These are phyloP conservation scores for Globisporangium cederbergense DNA, from an alignment of 352 stramenopile species.

Conservation along the genomic window DNA sequence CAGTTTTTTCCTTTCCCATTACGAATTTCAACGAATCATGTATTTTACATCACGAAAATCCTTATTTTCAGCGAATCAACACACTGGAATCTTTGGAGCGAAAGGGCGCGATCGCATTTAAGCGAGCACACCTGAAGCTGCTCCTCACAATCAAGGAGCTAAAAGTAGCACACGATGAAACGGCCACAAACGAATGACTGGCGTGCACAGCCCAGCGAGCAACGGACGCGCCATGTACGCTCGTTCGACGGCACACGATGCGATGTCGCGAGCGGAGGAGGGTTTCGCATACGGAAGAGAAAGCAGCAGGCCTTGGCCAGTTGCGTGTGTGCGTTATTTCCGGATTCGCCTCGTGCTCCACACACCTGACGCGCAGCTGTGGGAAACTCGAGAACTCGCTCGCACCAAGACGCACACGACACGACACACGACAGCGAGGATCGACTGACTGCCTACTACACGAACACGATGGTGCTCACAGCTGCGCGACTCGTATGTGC, in stretches of 20 bases:
- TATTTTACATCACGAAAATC: neutral
- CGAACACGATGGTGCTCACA: conserved; percentile 43
- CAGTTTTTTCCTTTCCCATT: neutral
- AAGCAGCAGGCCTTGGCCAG: neutral
- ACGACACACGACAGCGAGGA: neutral
- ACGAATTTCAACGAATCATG: conserved; percentile 1
- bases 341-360: conserved; percentile 11
- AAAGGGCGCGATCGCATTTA: conserved; percentile 18
- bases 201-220: neutral
- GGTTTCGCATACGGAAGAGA: neutral
- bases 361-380: conserved; percentile 15
- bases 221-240: conserved; percentile 11
- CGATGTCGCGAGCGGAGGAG: neutral
- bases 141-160: neutral
- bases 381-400: neutral
- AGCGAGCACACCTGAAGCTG: neutral
- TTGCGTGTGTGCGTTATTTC: neutral
- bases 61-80: conserved; percentile 5
- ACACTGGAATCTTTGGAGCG: conserved; percentile 10
- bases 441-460: neutral
- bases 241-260: neutral
- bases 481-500: conserved; percentile 46
- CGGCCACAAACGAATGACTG: conserved; percentile 10
- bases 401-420: neutral
- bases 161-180: neutral